Evolutionary conservation across 225 moss, liverwort and hornwort genomes (phyloP), one percentile per base, ranked within the genome.

Genomic region (Pseudoscleropodium purum): DNA sequence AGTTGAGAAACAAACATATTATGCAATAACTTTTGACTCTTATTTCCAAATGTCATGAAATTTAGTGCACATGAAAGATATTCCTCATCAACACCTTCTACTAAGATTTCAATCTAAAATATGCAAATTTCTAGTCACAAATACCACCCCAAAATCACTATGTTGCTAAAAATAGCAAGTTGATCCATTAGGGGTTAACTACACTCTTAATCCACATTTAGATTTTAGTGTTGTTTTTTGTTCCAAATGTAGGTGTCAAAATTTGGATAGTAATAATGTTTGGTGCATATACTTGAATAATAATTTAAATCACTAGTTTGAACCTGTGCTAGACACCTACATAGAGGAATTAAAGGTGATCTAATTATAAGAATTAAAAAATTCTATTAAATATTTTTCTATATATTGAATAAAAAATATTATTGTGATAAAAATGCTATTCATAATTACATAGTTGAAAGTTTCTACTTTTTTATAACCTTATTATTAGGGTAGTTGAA

Each of bases 271-370:
- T 2, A 9, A 47, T 18, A 6, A 47, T 47, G 18, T 3, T 47
- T 1, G 2, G 10, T 30, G 47, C 4, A 11, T 2, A 31, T 18
- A 47, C 0, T 47, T 30, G 31, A 74, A 30, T 75, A 18, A 4
- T 19, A 49, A 31, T 75, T 47, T 31, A 31, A 4, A 47, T 47
- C 7, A 11, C 2, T 18, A 6, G 3, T 74, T 45, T 45, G 17
- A 75, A 75, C 2, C 6, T 1, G 45, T 45, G 2, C 0, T 3
- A 0, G 0, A 7, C 2, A 74, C 0, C 2, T 2, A 6, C 3
- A 45, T 18, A 45, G 4, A 30, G 0, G 11, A 41, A 0, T 43
- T 26, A 23, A 72, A 72, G 25, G 8, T 43, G 8, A 3, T 73
- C 3, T 43, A 29, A 43, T 43, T 17, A 16, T 27, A 43, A 73